Evolutionary conservation across 2,329 filamentous ascomycete genomes (phyloP), one percentile per base, ranked within the genome.

Genomic region (Microsporum audouinii): DNA sequence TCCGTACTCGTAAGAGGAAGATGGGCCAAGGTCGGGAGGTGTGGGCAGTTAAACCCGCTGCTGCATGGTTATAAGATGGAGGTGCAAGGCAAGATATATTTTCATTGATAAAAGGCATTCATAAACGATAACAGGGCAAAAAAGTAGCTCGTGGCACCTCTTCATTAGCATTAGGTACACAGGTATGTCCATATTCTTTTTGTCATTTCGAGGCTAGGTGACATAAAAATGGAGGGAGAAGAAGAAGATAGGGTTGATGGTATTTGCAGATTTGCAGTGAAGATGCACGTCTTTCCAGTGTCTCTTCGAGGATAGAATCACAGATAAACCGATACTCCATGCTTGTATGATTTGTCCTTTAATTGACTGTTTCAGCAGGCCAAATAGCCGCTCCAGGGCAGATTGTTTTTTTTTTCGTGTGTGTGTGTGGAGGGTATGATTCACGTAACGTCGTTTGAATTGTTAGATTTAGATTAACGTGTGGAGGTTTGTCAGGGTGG

Each of bases 91-190:
- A 55, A 34, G 45, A 5, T 31, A 34, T 8, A 17, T 55, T 55
- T 14, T 29, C 2, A 55, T 55, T n/a, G 49, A 55, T n/a, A 55
- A 55, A 53, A 55, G 49, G n/a, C 31, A 33, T 55, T n/a, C 12
- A 55, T 14, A 17, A 33, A 31, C 10, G 14, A 31, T 3, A 34
- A 34, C 49, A 36, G 31, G 33, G 29, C 3, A 34, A 53, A 55
- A 36, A 36, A 34, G 33, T 12, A 34, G 49, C n/a, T 36, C 49
- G 34, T 55, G 31, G 34, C 49, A 55, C 49, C 49, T 55, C 45
- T 49, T 49, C 49, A 55, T 55, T 55, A 55, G 49, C 49, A 55
- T 55, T 55, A 55, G 49, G 49, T 55, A 55, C 49, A 55, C 49
- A 36, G 49, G 33, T 55, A 55, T 17, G 49, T 55, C 49, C 49